Conservation (phyloP, 371 early-diverging fungal genomes). For the Dinochytrium kinnereticum region DNA sequence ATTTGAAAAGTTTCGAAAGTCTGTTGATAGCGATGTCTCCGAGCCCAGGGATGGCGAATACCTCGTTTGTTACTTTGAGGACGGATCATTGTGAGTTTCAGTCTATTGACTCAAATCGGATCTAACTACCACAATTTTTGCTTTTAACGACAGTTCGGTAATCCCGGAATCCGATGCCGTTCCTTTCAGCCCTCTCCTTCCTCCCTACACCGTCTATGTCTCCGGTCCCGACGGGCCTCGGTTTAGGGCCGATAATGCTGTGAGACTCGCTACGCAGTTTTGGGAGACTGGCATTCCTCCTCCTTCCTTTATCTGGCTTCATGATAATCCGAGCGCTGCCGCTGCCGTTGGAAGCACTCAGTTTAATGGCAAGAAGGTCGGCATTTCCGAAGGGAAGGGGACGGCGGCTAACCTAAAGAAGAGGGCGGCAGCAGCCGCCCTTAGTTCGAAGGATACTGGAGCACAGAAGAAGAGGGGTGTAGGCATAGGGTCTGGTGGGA, state of each 20-base stretch:
- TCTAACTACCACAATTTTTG: background rate
- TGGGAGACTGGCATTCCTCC: constrained; percentile 53
- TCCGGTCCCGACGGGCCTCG: constrained; percentile 46
- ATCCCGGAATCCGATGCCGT: constrained; percentile 54
- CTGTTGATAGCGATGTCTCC: constrained; percentile 42
- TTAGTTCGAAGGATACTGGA: no score
- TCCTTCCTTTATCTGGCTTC: constrained; percentile 53
- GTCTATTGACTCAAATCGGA: background rate
- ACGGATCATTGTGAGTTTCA: constrained; percentile 57
- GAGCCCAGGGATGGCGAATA: constrained; percentile 55
- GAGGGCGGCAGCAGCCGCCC: no score
- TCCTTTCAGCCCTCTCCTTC: constrained; percentile 50
- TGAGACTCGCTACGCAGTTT: constrained; percentile 56
- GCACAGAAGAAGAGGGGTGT: background rate
- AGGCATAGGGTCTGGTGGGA: no score
- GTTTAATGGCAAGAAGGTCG: background rate
- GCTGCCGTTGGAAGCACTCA: background rate
- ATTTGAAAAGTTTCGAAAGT: constrained; percentile 37
- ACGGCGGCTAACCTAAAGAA: background rate
- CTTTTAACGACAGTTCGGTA: constrained; percentile 43
- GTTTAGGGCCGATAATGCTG: constrained; percentile 57
- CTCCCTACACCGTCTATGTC: constrained; percentile 54
- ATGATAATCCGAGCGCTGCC: background rate
- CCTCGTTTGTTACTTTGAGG: constrained; percentile 66
- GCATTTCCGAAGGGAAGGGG: background rate